Base-by-base conservation (phyloP, 2,329 filamentous ascomycete genomes). In the Venturiaceae sp. region DNA sequence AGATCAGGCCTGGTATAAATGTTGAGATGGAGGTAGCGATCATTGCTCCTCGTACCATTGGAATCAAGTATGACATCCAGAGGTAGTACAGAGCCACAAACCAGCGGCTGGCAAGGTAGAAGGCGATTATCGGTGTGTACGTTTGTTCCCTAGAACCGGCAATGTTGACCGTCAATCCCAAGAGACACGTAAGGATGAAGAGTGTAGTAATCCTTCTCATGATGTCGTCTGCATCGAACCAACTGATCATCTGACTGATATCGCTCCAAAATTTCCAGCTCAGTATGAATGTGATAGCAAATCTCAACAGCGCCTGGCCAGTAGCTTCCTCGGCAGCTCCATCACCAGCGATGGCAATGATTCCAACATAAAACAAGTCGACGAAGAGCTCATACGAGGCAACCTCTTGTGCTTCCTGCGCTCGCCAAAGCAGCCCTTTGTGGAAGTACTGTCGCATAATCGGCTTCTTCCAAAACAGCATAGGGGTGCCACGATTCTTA, bases 231-330 rank as follows among this genome's bases (percentile, higher is more conserved):
- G 68, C 79, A 63, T 85, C 80, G 64, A 86, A 85, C 82, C 83
- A 84, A 60, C 75, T 79, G 59, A 85, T 75, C 8, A 83, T 70
- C 23, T 81, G 65, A 9, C 77, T 75, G 53, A 85, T 74, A 61
- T 86, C 83, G 53, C 74, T 75, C 83, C 83, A 86, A 61, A 86
- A 81, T 64, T 84, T 85, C 77, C 80, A 84, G 32, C 78, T 79
- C 71, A 86, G 77, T 61, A 81, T 79, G 64, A 86, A 86, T 0
- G 80, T 83, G 44, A 85, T 80, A 56, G 76, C 70, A 64, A 86
- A 86, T 30, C 78, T 75, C 21, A 85, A 73, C n/a, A 86, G 69
- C 50, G 81, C 77, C 33, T 76, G 64, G 0, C 79, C 82, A 9
- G 75, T 79, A 0, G 83, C 74, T 56, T 80, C 70, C 64, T 84